Percentiles rank a stretch among this genome's conserved stretches.
Conservation (phyloP, 1,284 basidiomycete genomes). For the Trichosporon faecale region DNA sequence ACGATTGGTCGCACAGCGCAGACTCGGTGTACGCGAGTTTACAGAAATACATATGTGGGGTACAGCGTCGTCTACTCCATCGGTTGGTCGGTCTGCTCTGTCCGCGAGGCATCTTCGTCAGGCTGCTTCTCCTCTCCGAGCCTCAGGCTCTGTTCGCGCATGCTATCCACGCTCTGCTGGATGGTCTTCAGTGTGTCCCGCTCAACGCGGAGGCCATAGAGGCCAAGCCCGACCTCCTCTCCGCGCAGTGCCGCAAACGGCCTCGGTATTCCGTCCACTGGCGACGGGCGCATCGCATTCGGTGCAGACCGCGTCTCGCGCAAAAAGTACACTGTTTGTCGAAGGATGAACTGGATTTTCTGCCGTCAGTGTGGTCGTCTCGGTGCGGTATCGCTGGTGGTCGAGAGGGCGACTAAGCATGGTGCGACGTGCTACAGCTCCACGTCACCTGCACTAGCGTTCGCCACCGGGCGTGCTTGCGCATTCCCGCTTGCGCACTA, state of each 20-base stretch:
- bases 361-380: constrained; percentile 20
- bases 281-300: constrained; percentile 34
- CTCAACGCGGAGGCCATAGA: constrained; percentile 45
- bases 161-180: neutral
- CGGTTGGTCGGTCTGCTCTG: neutral
- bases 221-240: constrained; percentile 28
- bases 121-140: neutral
- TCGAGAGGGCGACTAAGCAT: no score
- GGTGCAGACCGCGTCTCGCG: constrained; percentile 39
- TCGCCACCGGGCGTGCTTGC: neutral
- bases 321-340: constrained; percentile 47
- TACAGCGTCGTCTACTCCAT: constrained; percentile 4
- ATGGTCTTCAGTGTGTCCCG: constrained; percentile 33
- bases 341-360: constrained; percentile 50
- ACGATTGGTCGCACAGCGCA: neutral
- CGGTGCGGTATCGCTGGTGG: no score
- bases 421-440: neutral
- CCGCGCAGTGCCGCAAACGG: constrained; percentile 22
- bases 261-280: constrained; percentile 34
- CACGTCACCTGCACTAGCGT: neutral
- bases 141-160: neutral
- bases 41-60: neutral
- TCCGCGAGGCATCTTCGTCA: neutral
- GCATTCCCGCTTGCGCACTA: no score
- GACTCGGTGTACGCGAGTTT: no score